These are phyloP conservation scores for Macadamia integrifolia DNA, from an alignment of 164 flowering plant species.

Conservation along the genomic window DNA sequence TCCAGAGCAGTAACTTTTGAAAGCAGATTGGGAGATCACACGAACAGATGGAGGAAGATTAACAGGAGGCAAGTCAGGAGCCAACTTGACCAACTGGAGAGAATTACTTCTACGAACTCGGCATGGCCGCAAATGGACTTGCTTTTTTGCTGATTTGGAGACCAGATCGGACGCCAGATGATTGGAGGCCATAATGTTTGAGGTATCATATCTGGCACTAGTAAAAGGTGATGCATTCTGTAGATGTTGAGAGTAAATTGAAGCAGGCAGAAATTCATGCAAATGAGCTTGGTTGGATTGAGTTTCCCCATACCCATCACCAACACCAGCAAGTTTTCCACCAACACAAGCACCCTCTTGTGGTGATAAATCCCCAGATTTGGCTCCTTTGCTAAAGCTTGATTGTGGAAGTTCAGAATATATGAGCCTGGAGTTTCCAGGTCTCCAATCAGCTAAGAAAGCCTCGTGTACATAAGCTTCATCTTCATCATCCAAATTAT, in stretches of 20 bases:
- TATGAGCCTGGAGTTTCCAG: conserved; percentile 19
- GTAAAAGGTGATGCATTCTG: conserved; percentile 21
- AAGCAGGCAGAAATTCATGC: conserved; percentile 22
- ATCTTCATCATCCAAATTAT: conserved; percentile 44
- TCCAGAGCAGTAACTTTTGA: conserved; percentile 19
- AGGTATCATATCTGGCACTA: conserved; percentile 14
- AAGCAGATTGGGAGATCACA: conserved; percentile 52
- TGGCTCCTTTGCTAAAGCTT: conserved; percentile 10
- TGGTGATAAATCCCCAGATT: conserved; percentile 8
- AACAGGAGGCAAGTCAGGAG: conserved; percentile 79
- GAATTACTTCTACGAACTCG: conserved; percentile 43
- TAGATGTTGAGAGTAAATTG: conserved; percentile 12
- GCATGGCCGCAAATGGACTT: conserved; percentile 35
- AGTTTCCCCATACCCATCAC: conserved; percentile 11
- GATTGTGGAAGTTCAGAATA: conserved; percentile 22
- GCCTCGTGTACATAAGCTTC: conserved; percentile 85
- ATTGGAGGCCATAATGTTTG: conserved; percentile 18
- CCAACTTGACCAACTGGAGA: conserved; percentile 60
- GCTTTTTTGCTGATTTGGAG: conserved; percentile 26
- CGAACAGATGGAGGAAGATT: conserved; percentile 75
- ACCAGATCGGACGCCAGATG: conserved; percentile 21
- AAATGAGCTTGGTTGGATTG: conserved; percentile 14
- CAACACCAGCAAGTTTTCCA: conserved; percentile 13
- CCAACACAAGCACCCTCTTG: conserved; percentile 15
- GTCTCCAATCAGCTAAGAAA: conserved; percentile 82